A percentile compares a stretch with the other conserved stretches of the same genome.
Evolutionary conservation across 148 eudicot species (phyloP).

Genomic region (Vaccinium darrowii): DNA sequence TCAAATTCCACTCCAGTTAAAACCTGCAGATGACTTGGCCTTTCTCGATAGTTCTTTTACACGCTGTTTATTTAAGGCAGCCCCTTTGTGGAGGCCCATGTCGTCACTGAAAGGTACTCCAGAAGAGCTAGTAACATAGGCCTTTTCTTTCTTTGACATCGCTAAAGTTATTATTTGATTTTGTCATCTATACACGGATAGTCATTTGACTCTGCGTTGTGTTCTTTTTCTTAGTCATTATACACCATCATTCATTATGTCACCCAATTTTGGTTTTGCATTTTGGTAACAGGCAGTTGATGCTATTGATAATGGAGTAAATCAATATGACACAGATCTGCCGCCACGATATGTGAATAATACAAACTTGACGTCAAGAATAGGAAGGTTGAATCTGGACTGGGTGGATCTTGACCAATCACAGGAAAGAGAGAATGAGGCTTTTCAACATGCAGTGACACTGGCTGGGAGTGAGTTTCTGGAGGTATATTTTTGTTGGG

Average conservation of each 20-base stretch:
- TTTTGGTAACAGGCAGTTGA: constrained; percentile 53
- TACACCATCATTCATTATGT: neutral
- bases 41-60: neutral
- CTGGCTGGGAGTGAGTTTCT: constrained; percentile 53
- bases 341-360: constrained; percentile 52
- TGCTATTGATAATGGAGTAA: constrained; percentile 57
- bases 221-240: neutral
- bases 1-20: neutral
- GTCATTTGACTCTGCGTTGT: neutral
- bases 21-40: neutral
- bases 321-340: constrained; percentile 39
- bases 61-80: neutral
- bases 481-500: constrained; percentile 37
- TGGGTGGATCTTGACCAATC: constrained; percentile 64
- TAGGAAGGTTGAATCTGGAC: constrained; percentile 51
- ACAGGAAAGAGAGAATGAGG: constrained; percentile 49
- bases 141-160: neutral
- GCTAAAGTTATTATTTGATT: neutral
- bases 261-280: neutral
- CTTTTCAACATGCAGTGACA: constrained; percentile 50
- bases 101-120: neutral
- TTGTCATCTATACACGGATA: neutral
- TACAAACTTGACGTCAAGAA: constrained; percentile 53
- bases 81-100: neutral
- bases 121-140: neutral